phyloP scores from a whole-genome alignment of 768 basidiomycete species.

The Xerocomus potaroensis region DNA sequence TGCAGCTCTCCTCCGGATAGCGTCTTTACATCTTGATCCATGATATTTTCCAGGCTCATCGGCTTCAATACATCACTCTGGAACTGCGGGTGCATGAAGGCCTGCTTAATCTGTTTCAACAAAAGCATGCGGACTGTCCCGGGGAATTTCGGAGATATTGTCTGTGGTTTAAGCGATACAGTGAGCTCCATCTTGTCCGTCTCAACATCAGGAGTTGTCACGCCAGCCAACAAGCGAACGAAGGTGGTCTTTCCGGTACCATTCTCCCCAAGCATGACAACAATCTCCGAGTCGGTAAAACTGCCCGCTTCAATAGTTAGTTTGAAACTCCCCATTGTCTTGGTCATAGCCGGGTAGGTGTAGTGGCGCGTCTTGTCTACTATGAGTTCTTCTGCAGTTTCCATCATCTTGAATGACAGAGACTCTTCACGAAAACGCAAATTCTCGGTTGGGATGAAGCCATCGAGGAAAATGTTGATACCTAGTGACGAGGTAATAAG shows the following conservation, averaged over 20 bases:
- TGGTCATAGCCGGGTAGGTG: conserved; percentile 93
- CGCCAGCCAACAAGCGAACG: conserved; percentile 91
- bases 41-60: conserved; percentile 89
- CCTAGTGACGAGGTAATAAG: conserved; percentile 41
- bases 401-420: conserved; percentile 95
- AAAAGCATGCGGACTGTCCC: conserved; percentile 95
- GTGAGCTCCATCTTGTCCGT: conserved; percentile 75
- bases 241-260: conserved; percentile 99
- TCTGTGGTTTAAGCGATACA: conserved; percentile 98
- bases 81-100: conserved; percentile 99
- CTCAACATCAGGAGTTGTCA: conserved; percentile 74
- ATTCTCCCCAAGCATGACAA: conserved; percentile 99
- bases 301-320: conserved; percentile 84
- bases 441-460: conserved; percentile 98
- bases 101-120: conserved; percentile 88
- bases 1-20: conserved; percentile 98
- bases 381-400: conserved; percentile 88
- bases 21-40: conserved; percentile 98
- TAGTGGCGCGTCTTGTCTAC: conserved; percentile 87
- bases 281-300: conserved; percentile 99
- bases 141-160: conserved; percentile 96
- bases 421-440: conserved; percentile 96
- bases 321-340: conserved; percentile 94
- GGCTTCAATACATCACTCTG: conserved; percentile 97
- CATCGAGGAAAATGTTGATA: conserved; percentile 99